These are phyloP conservation scores for Pilasporangium apinafurcum DNA, from an alignment of 352 stramenopile genomes.

Conservation along the genomic window DNA sequence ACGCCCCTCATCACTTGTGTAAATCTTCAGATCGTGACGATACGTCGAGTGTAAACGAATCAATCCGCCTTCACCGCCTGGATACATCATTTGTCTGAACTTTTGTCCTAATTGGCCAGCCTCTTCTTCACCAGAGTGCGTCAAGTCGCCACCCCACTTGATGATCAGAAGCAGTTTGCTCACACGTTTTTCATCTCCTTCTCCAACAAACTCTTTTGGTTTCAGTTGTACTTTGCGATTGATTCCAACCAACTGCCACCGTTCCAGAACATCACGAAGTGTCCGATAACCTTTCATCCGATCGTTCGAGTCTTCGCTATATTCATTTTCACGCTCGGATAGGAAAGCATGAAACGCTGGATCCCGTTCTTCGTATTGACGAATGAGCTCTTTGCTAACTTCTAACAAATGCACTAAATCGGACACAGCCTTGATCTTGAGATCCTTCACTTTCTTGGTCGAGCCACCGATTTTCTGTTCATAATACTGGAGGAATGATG, in stretches of 20 bases:
- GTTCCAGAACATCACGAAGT: conserved; percentile 93
- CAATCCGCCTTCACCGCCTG: conserved; percentile 91
- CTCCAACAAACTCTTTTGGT: conserved; percentile 49
- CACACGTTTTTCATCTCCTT: conserved; percentile 23
- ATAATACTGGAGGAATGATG: conserved; percentile 86
- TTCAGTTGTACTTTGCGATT: conserved; percentile 98
- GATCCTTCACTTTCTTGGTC: conserved; percentile 66
- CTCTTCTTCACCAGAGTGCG: conserved; percentile 95
- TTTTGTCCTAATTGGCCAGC: conserved; percentile 92
- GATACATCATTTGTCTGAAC: conserved; percentile 88
- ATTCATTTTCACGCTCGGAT: conserved; percentile 45
- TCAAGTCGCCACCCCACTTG: conserved; percentile 99
- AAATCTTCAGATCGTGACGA: conserved; percentile 99
- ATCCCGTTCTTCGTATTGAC: conserved; percentile 54
- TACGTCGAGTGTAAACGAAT: conserved; percentile 99
- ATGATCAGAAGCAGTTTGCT: conserved; percentile 97
- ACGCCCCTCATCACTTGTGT: conserved; percentile 98
- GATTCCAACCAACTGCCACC: conserved; percentile 94
- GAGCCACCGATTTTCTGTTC: conserved; percentile 30
- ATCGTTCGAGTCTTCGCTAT: conserved; percentile 61
- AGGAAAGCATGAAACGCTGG: conserved; percentile 58
- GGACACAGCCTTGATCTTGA: conserved; percentile 84
- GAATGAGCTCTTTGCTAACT: conserved; percentile 72
- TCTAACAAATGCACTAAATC: conserved; percentile 74
- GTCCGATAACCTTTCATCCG: conserved; percentile 80